A percentile compares a stretch with the other conserved stretches of the same genome.
These are phyloP conservation scores for Tripterygium wilfordii DNA, from an alignment of 177 flowering plant species.

Conservation along the genomic window DNA sequence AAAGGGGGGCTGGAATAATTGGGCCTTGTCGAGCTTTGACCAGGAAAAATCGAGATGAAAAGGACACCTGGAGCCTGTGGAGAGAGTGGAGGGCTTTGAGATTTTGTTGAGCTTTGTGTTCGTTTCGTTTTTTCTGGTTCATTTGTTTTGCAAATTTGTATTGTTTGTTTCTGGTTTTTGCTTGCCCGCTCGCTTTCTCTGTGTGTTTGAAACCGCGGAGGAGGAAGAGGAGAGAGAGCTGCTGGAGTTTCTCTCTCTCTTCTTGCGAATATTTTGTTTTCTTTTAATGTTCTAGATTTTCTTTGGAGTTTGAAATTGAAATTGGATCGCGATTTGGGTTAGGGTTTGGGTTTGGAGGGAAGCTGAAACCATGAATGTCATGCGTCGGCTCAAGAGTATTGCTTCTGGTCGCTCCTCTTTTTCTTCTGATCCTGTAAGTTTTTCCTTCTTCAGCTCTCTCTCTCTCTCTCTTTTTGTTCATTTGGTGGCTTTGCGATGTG, in stretches of 20 bases:
- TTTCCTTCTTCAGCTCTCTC: neutral
- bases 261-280: neutral
- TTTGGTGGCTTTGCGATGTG: too few species aligned
- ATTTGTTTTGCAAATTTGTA: too few species aligned
- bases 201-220: neutral
- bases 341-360: constrained; percentile 19
- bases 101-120: neutral
- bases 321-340: neutral
- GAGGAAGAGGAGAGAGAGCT: constrained; percentile 8
- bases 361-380: constrained; percentile 61
- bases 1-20: constrained; percentile 27
- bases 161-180: neutral
- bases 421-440: constrained; percentile 84
- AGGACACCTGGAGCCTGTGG: constrained; percentile 6
- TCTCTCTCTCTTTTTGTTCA: neutral
- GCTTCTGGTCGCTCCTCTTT: constrained; percentile 92
- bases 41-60: constrained; percentile 10
- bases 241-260: constrained; percentile 19
- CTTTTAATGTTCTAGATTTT: neutral
- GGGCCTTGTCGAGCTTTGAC: constrained; percentile 27
- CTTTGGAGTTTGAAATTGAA: neutral
- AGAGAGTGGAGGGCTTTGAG: neutral
- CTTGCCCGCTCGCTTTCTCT: constrained; percentile 1
- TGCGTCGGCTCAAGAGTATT: constrained; percentile 94
- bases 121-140: neutral